A percentile compares a stretch with the other conserved stretches of the same genome.
phyloP scores from a whole-genome alignment of 192 early-diverging fungal species.

The Coemansia sp. region DNA sequence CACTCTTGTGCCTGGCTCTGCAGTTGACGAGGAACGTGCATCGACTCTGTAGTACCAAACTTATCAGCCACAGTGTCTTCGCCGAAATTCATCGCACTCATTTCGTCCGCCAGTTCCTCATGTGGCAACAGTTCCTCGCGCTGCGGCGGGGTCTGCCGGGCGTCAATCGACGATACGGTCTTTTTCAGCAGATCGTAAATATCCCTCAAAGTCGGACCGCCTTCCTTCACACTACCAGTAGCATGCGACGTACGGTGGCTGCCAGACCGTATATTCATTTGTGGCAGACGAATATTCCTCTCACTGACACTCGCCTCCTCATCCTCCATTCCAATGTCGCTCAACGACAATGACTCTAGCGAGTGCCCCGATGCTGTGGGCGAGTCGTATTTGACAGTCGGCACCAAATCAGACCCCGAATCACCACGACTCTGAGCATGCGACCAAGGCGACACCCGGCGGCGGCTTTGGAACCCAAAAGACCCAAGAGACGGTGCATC shows the following conservation, averaged over 20 bases:
- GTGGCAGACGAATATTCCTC: no score
- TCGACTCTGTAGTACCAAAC: background rate
- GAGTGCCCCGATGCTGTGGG: conserved; percentile 15
- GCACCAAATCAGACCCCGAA: conserved; percentile 6
- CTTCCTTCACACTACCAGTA: background rate
- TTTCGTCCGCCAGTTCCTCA: background rate
- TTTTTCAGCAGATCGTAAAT: conserved; percentile 45
- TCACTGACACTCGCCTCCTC: background rate
- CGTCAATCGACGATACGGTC: conserved; percentile 11
- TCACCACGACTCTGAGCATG: background rate
- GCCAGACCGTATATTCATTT: no score
- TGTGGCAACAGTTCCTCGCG: background rate
- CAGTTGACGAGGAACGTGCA: conserved; percentile 13
- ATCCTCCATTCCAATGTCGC: conserved; percentile 5
- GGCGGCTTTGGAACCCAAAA: background rate
- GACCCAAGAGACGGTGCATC: background rate
- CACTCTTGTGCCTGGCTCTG: conserved; percentile 9
- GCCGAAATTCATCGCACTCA: background rate
- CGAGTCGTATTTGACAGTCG: conserved; percentile 31
- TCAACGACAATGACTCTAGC: background rate
- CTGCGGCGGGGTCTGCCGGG: background rate
- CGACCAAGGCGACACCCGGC: conserved; percentile 1
- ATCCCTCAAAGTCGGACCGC: conserved; percentile 37
- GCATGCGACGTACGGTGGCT: background rate
- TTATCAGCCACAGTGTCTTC: background rate